phyloP scores from a whole-genome alignment of 2,329 filamentous ascomycete species.

The Ustulina deusta region DNA sequence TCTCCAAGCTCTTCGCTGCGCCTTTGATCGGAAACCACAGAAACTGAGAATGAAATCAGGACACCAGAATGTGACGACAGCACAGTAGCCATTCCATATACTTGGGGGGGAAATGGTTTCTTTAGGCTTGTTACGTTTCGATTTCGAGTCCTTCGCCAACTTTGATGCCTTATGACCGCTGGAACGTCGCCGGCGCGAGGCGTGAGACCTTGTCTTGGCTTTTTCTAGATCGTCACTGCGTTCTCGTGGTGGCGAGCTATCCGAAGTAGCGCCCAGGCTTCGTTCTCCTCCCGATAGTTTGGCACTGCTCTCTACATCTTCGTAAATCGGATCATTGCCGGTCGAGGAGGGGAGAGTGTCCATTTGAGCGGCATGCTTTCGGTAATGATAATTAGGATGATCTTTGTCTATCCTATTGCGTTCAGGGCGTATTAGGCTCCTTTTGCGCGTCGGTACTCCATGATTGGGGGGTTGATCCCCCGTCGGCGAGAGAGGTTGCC shows the following conservation, averaged over 20 bases:
- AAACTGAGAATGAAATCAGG: conserved; percentile 86
- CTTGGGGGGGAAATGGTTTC: conserved; percentile 82
- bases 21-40: conserved; percentile 86
- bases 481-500: conserved; percentile 65
- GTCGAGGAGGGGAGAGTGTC: conserved; percentile 89
- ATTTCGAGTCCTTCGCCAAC: conserved; percentile 63
- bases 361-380: conserved; percentile 95
- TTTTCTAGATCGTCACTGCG: conserved; percentile 51
- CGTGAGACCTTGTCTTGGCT: conserved; percentile 54
- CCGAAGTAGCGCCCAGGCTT: conserved; percentile 60
- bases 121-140: conserved; percentile 65
- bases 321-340: conserved; percentile 87
- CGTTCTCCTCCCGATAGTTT: conserved; percentile 62
- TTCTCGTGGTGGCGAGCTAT: conserved; percentile 57
- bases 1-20: conserved; percentile 92
- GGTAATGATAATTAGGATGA: conserved; percentile 96
- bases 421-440: conserved; percentile 90
- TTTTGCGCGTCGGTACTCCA: conserved; percentile 71
- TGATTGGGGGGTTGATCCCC: conserved; percentile 49
- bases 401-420: conserved; percentile 85
- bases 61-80: conserved; percentile 93
- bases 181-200: conserved; percentile 57
- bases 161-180: conserved; percentile 74
- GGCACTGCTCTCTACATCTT: conserved; percentile 77
- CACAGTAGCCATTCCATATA: conserved; percentile 95